Evolutionary conservation across 2,329 filamentous ascomycete species (phyloP).

Genomic region (Talaromyces pinophilus): DNA sequence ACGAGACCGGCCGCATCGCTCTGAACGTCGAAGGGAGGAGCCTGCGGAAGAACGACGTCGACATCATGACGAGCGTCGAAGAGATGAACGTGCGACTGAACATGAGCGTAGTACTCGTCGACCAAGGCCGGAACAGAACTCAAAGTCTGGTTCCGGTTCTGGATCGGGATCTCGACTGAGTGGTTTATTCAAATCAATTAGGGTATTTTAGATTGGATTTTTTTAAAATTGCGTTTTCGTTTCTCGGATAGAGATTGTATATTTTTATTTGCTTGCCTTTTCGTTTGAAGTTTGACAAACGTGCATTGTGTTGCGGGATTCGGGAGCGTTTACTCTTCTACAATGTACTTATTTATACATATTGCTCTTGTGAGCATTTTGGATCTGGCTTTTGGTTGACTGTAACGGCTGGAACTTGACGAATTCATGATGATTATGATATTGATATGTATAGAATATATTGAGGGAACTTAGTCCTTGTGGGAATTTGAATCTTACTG

Average conservation of each 20-base stretch:
- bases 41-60: slow-evolving; percentile 20
- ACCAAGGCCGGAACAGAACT: slow-evolving; percentile 12
- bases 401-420: slow-evolving; percentile 4
- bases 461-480: neutral
- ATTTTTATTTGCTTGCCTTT: neutral
- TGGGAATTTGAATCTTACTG: neutral
- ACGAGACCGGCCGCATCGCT: slow-evolving; percentile 22
- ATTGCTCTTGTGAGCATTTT: neutral
- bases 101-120: slow-evolving; percentile 14
- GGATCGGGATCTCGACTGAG: slow-evolving; percentile 18
- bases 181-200: slow-evolving; percentile 24
- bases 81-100: slow-evolving; percentile 20
- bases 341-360: slow-evolving; percentile 16
- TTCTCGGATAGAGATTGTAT: slow-evolving; percentile 3
- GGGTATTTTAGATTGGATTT: slow-evolving; percentile 20
- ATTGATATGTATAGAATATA: neutral
- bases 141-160: slow-evolving; percentile 17
- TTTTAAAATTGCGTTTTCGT: neutral
- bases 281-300: neutral
- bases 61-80: slow-evolving; percentile 23
- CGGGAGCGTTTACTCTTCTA: slow-evolving; percentile 11
- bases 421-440: slow-evolving; percentile 7
- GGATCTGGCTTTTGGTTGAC: neutral
- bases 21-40: slow-evolving; percentile 21
- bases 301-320: slow-evolving; percentile 3